phyloP scores from a whole-genome alignment of 768 basidiomycete genomes.

The Auricularia cornea region DNA sequence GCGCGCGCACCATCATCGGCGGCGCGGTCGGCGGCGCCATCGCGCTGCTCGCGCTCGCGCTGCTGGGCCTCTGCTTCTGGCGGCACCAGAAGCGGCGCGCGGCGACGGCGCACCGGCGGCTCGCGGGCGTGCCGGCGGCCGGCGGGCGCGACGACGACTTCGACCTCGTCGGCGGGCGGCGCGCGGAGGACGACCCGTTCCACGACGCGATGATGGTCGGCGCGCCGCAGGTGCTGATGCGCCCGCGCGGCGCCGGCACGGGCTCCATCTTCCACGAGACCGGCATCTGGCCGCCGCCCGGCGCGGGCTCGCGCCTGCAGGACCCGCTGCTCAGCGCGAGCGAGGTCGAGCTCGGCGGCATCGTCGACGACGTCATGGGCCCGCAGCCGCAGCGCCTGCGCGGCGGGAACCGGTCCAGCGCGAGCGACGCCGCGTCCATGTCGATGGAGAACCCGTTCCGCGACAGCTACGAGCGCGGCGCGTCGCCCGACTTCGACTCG shows the following conservation, averaged over 20 bases:
- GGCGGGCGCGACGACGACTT: background rate
- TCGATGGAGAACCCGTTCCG: background rate
- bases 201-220: background rate
- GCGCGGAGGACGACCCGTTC: background rate
- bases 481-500: background rate
- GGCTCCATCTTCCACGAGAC: conserved; percentile 2
- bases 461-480: background rate
- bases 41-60: background rate
- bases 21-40: background rate
- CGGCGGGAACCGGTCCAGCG: too few relatives aligned
- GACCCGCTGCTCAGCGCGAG: conserved; percentile 4
- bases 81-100: background rate
- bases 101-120: background rate
- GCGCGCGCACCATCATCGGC: background rate
- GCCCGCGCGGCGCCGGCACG: conserved; percentile 1
- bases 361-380: conserved; percentile 6
- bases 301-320: background rate
- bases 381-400: background rate
- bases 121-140: background rate
- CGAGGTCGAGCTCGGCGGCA: conserved; percentile 2
- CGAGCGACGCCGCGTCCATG: background rate
- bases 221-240: background rate
- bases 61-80: background rate
- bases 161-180: background rate
- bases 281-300: conserved; percentile 5